Conservation (phyloP, 768 basidiomycete species). For the Gymnopilus junonius region DNA sequence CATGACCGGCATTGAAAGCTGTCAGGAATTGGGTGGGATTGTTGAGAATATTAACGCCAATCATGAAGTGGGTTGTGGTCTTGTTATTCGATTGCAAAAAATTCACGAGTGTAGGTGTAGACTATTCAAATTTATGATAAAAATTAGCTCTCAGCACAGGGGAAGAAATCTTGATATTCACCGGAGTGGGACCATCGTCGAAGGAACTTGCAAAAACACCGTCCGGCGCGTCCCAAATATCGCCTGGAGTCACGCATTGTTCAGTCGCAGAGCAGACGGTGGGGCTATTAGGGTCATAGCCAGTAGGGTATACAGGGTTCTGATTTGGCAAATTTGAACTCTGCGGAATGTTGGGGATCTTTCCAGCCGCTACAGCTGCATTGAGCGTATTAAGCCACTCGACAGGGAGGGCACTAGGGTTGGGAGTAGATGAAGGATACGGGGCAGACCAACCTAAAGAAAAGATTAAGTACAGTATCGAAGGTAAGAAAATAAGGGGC, state of each 20-base stretch:
- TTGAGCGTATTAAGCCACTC: constrained; percentile 76
- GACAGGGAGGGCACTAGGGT: constrained; percentile 56
- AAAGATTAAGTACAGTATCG: neutral
- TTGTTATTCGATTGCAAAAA: constrained; percentile 72
- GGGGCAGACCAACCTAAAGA: constrained; percentile 60
- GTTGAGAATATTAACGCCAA: constrained; percentile 74
- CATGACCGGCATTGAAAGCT: constrained; percentile 51
- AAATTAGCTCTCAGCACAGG: neutral
- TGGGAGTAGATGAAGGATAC: constrained; percentile 59
- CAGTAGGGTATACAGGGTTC: constrained; percentile 51
- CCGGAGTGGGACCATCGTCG: constrained; percentile 78
- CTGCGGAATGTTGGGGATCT: constrained; percentile 70
- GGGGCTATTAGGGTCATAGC: constrained; percentile 47
- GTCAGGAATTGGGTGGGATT: constrained; percentile 58
- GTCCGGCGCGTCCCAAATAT: constrained; percentile 78
- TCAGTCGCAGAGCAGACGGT: constrained; percentile 79
- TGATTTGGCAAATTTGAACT: constrained; percentile 41
- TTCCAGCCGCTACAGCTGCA: constrained; percentile 66
- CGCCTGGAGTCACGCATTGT: constrained; percentile 63
- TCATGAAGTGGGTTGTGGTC: constrained; percentile 88
- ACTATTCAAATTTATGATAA: constrained; percentile 26
- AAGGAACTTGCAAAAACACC: constrained; percentile 71
- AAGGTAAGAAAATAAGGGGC: neutral
- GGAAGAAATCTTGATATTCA: constrained; percentile 26
- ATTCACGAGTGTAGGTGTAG: constrained; percentile 53